Evolutionary conservation across 306 rosid species (phyloP).

Genomic region (Fragaria iinumae): DNA sequence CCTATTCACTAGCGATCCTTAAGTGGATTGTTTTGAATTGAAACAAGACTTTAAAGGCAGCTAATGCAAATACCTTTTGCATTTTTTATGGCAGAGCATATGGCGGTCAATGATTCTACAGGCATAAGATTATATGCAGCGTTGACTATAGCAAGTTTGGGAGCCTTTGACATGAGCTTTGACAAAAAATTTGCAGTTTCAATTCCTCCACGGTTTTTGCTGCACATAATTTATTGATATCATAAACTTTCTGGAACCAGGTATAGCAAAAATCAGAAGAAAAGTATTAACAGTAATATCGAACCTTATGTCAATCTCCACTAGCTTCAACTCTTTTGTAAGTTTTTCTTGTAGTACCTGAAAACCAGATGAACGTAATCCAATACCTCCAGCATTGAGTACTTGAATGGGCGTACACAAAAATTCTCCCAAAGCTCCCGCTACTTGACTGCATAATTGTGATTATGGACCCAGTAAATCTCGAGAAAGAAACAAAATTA

Average conservation of each 20-base stretch:
- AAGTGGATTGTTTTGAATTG: background rate
- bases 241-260: conserved; percentile 16
- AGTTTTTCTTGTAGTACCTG: conserved; percentile 48
- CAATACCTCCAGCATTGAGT: conserved; percentile 62
- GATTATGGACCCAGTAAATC: conserved; percentile 29
- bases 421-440: conserved; percentile 59
- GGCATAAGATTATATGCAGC: conserved; percentile 79
- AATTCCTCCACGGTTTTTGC: conserved; percentile 82
- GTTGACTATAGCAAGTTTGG: conserved; percentile 60
- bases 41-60: conserved; percentile 1
- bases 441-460: conserved; percentile 55
- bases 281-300: conserved; percentile 24
- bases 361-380: conserved; percentile 70
- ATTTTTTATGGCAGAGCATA: conserved; percentile 56
- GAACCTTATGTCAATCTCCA: conserved; percentile 74
- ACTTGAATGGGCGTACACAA: conserved; percentile 52
- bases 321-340: conserved; percentile 49
- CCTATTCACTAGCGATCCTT: background rate
- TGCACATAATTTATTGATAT: conserved; percentile 29
- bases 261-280: conserved; percentile 12
- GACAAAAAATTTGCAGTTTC: conserved; percentile 66
- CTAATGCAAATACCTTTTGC: conserved; percentile 54
- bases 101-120: conserved; percentile 45
- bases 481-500: conserved; percentile 18
- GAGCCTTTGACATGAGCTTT: conserved; percentile 54